Evolutionary conservation across 2,329 filamentous ascomycete species (phyloP).

Genomic region (Fusarium sp.): DNA sequence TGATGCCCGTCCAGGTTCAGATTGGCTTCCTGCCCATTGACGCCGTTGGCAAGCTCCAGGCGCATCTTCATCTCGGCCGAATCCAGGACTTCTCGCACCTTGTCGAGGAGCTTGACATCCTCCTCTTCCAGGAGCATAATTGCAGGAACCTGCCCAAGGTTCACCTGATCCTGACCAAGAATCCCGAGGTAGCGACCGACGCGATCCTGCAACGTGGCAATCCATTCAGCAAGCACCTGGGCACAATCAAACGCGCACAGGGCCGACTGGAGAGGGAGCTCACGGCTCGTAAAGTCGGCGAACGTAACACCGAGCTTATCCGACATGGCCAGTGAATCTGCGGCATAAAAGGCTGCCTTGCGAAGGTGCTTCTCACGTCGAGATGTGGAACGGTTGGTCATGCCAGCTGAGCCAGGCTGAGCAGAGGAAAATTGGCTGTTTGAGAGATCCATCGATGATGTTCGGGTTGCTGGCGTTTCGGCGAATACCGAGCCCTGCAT

Average conservation of each 20-base stretch:
- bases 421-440: conserved; percentile 51
- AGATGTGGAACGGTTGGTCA: conserved; percentile 63
- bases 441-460: conserved; percentile 61
- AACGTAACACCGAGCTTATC: conserved; percentile 88
- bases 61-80: conserved; percentile 85
- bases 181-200: conserved; percentile 91
- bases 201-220: conserved; percentile 91
- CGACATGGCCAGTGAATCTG: conserved; percentile 89
- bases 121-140: conserved; percentile 94
- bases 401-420: conserved; percentile 38
- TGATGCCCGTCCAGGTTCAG: conserved; percentile 70
- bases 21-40: conserved; percentile 64
- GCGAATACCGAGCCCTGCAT: conserved; percentile 59
- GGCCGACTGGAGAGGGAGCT: conserved; percentile 89
- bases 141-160: conserved; percentile 82
- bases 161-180: conserved; percentile 84
- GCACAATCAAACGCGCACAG: conserved; percentile 95
- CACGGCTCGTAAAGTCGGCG: conserved; percentile 83
- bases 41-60: conserved; percentile 59
- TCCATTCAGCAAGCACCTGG: conserved; percentile 94
- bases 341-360: conserved; percentile 95
- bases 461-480: conserved; percentile 64
- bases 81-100: conserved; percentile 82
- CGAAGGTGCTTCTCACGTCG: conserved; percentile 88
- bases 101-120: conserved; percentile 85